Base-by-base conservation (phyloP, 169 alveolate genomes). In the Plasmodium blacklocki region DNA sequence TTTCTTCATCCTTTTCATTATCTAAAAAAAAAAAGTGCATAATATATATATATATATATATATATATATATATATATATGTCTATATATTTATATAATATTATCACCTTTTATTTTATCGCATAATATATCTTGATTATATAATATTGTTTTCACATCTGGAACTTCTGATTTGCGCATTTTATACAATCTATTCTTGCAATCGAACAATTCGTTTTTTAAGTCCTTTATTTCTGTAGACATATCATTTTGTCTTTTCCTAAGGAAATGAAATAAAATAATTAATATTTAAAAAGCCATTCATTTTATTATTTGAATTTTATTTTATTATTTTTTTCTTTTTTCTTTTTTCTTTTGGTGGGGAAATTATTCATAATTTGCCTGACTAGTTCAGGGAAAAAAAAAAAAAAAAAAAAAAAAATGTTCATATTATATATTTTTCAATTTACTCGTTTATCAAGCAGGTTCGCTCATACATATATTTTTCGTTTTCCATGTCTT, bases 401-500 rank as follows among this genome's bases (percentile, higher is more conserved):
- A 39, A 32, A 32, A 32, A 7, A 39, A 39, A 39, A 39, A 39
- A 32, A 32, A 32, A 32, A 32, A 32, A 32, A 32, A 39, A 32
- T 4, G 47, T 70, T 71, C 29, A 43, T 47, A 18, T 73, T 43
- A 52, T 49, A 15, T 73, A 52, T 45, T 54, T 54, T 43, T 15
- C 19, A 39, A 14, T 14, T 52, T 80, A 80, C 90, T 80, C 90
- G 19, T 80, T 67, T 50, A 54, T 67, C 58, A 67, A n/a, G 43
- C 90, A 80, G 14, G 75, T 68, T 47, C 90, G 50, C 32, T 80
- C 76, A 62, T 23, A 80, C 14, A 80, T 67, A 49, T 29, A 29
- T 72, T 80, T 80, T 62, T 80, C 90, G 56, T 80, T 80, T 54
- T 80, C 90, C n/a, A 21, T 45, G 58, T 80, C 90, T 26, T 80